These are phyloP conservation scores for Arthrobotrys entomopaga DNA, from an alignment of 2,329 filamentous ascomycete species.

Conservation along the genomic window DNA sequence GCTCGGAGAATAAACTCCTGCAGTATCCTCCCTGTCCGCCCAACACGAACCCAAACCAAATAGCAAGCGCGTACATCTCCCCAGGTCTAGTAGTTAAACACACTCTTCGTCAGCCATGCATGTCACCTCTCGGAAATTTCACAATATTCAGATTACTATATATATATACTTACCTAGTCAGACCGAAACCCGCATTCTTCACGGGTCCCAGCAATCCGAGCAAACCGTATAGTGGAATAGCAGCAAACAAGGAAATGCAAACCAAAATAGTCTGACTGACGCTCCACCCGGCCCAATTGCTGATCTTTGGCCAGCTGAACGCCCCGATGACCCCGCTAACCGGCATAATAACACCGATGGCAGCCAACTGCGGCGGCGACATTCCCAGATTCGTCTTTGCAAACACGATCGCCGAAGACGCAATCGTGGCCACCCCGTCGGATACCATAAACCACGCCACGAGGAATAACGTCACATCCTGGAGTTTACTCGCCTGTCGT, in stretches of 20 bases:
- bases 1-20: constrained; percentile 87
- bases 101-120: background rate
- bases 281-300: constrained; percentile 73
- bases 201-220: constrained; percentile 87
- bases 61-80: constrained; percentile 95
- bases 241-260: constrained; percentile 89
- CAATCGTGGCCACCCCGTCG: constrained; percentile 93
- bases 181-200: constrained; percentile 77
- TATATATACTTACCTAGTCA: constrained; percentile 65
- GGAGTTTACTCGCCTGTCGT: constrained; percentile 75
- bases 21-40: constrained; percentile 94
- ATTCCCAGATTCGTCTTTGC: constrained; percentile 92
- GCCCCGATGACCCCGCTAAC: constrained; percentile 84
- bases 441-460: constrained; percentile 93
- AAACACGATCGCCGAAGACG: constrained; percentile 92
- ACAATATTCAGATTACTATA: background rate
- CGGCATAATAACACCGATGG: constrained; percentile 94
- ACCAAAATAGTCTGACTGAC: constrained; percentile 89
- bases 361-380: constrained; percentile 83
- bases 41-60: constrained; percentile 90
- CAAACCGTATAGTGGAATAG: constrained; percentile 91
- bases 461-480: constrained; percentile 81
- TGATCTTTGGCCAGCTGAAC: constrained; percentile 86
- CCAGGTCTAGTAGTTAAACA: constrained; percentile 75
- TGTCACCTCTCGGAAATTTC: too few species aligned